Evolutionary conservation across 345 rosid species (phyloP), one percentile per base, ranked within the genome.

Genomic region (Euphorbia lathyris): DNA sequence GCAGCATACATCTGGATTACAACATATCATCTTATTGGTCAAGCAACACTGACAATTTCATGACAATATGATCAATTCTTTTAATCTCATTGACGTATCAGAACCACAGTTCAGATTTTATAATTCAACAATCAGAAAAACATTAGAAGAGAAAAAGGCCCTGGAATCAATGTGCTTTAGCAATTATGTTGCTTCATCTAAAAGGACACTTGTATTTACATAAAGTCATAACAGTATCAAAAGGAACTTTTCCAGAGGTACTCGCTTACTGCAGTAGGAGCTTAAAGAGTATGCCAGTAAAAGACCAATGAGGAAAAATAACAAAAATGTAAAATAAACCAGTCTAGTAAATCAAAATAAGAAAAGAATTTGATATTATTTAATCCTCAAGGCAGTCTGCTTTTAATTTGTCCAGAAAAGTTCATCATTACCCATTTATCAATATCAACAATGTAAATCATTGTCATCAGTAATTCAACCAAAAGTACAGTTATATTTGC

Each of bases 1-100:
- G 73, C 58, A 92, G 76, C 84, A 87, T 72, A 43, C 77, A 72
- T 75, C 97, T 95, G 96, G 72, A 83, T 68, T 9, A 62, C 20
- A 57, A 43, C 0, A 30, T 27, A 58, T 68, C 69, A 30, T 70
- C 63, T 67, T 53, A 70, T 64, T 58, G 57, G 47, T 72, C 61
- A 71, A 30, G 58, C 32, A 63, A 63, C n/a, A 42, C 38, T 29
- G n/a, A 55, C 30, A 10, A 55, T 29, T 45, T 25, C 10, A 13
- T 1, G 26, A 34, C 47, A 61, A 42, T 14, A 61, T 23, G 13
- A 61, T 9, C 38, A 17, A 5, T 38, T 9, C 26, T 36, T 36
- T 3, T 34, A n/a, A 19, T 61, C 26, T 2, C 47, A n/a, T 0
- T 38, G 27, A 61, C n/a, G 25, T 6, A 9, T 34, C 47, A 20